Percentiles rank a stretch among this genome's conserved stretches.
Conservation (phyloP, 2,329 filamentous ascomycete genomes). For the Fusarium goolgardi region DNA sequence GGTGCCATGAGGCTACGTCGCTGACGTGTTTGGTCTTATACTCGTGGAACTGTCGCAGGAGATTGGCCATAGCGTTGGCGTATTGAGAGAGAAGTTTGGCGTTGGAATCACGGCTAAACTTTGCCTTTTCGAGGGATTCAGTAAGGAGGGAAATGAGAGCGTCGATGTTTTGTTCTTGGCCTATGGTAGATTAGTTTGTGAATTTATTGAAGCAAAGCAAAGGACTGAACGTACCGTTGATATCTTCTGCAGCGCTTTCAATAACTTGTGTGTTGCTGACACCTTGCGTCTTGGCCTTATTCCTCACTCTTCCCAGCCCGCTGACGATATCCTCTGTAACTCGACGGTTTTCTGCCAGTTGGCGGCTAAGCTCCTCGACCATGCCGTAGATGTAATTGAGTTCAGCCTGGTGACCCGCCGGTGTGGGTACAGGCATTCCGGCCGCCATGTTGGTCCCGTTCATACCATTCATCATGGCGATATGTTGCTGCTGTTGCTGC, state of each 20-base stretch:
- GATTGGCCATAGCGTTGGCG: slow-evolving; percentile 65
- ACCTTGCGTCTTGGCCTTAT: slow-evolving; percentile 63
- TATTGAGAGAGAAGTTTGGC: slow-evolving; percentile 68
- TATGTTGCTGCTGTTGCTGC: slow-evolving; percentile 42
- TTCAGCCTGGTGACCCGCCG: slow-evolving; percentile 75
- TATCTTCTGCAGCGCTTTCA: slow-evolving; percentile 64
- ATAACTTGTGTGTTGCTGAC: slow-evolving; percentile 70
- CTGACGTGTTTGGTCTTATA: slow-evolving; percentile 72
- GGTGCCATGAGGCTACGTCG: slow-evolving; percentile 73
- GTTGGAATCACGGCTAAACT: slow-evolving; percentile 70
- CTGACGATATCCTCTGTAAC: slow-evolving; percentile 72
- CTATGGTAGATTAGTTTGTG: slow-evolving; percentile 51
- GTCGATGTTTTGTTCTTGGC: slow-evolving; percentile 70
- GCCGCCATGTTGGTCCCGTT: slow-evolving; percentile 61
- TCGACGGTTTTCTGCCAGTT: slow-evolving; percentile 70
- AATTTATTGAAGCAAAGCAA: not conserved
- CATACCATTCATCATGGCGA: slow-evolving; percentile 61
- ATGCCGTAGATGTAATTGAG: slow-evolving; percentile 75
- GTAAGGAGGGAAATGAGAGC: slow-evolving; percentile 69
- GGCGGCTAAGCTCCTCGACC: slow-evolving; percentile 73
- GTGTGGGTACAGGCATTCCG: slow-evolving; percentile 66
- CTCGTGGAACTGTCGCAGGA: slow-evolving; percentile 73
- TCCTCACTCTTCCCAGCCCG: slow-evolving; percentile 71
- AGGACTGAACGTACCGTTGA: slow-evolving; percentile 60
- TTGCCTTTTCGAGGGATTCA: slow-evolving; percentile 71